A percentile compares a stretch with the other conserved stretches of the same genome.
These are phyloP conservation scores for Coelastrella sp. DNA, from an alignment of 139 green algal genomes.

Conservation along the genomic window DNA sequence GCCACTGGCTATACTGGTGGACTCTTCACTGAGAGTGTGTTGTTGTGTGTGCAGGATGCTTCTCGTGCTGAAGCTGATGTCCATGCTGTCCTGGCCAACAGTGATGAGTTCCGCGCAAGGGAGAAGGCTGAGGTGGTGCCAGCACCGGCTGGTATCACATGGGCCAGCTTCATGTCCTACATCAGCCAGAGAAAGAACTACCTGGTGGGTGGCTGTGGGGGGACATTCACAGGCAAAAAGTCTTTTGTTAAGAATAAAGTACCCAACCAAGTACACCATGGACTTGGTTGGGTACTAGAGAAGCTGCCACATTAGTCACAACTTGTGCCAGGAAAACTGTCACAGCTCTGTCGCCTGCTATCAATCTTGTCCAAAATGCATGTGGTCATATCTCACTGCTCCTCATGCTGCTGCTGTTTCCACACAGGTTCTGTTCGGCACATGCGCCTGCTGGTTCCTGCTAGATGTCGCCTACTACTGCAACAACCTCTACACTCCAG, in stretches of 20 bases:
- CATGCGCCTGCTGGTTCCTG: conserved; percentile 59
- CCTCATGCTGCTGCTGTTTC: not conserved
- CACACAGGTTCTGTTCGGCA: conserved; percentile 48
- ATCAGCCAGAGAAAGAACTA: not conserved
- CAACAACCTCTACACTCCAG: conserved; percentile 46
- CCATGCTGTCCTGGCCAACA: not conserved
- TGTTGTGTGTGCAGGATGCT: not conserved
- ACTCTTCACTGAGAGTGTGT: no score
- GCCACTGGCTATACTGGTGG: no score
- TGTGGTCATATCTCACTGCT: not conserved
- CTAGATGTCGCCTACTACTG: conserved; percentile 65
- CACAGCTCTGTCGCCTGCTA: no score
- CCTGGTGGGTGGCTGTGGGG: not conserved
- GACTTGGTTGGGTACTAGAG: no score
- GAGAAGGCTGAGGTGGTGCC: not conserved
- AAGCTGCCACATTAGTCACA: no score
- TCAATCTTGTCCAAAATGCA: no score
- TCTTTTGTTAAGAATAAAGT: no score
- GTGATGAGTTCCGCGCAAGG: not conserved
- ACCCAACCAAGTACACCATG: no score
- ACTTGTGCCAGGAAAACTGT: no score
- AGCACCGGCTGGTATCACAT: not conserved
- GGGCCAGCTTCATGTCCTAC: not conserved
- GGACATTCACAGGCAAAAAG: no score
- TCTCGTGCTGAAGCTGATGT: conserved; percentile 22